Base-by-base conservation (phyloP, 805 yeast genomes). In the Maudiozyma serrabonitensis region DNA sequence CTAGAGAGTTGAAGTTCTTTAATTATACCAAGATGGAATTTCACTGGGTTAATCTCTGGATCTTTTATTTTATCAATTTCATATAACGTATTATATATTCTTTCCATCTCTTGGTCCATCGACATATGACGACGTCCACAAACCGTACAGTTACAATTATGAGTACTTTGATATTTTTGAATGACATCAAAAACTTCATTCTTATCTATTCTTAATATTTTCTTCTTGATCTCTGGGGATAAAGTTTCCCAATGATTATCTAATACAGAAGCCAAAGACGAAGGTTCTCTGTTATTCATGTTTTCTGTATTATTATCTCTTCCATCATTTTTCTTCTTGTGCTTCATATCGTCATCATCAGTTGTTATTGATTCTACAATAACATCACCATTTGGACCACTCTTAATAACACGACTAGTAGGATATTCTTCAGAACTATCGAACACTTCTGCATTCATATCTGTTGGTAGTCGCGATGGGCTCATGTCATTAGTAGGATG, bases 111-210 rank as follows among this genome's bases (percentile, higher is more conserved):
- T 56, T 79, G 81, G 60, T 85, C 93, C 54, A 87, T 76, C 15
- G 87, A 79, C 46, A 71, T 66, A 58, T 82, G 80, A 56, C 84
- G 82, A 43, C 86, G 76, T 2, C 90, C 91, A 68, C 96, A 90
- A 18, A 80, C 80, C 4, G 81, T 70, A 62, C 96, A 90, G 50
- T 79, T 75, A 63, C 96, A 89, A 13, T 63, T 64, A 50, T 60
- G 59, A 35, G 54, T 58, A 53, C 74, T 72, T 59, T 79, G 82
- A 59, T 80, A 80, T 51, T 75, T 80, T 52, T 75, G 78, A 63
- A 87, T 78, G 41, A 80, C 74, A 45, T 75, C 76, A 66, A 85
- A 72, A 1, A 89, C 80, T 40, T 86, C 81, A 44, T 78, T 78
- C 61, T 81, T 83, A 55, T 85, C 87, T 42, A 86, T 76, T 57